A percentile compares a stretch with the other conserved stretches of the same genome.
phyloP scores from a whole-genome alignment of 306 rosid species.

The Senna siamea region DNA sequence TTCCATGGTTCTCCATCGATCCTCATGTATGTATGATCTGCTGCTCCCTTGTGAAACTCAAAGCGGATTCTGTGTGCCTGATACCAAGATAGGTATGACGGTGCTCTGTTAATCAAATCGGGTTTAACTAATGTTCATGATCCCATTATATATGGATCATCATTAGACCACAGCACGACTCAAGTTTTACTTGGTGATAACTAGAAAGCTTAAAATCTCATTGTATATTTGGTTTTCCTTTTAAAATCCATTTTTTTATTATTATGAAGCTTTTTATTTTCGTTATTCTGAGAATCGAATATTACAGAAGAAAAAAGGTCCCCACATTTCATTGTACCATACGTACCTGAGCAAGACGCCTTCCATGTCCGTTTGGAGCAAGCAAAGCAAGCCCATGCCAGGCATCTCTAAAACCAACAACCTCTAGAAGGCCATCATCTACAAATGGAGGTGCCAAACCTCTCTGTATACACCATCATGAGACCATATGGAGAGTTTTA shows the following conservation, averaged over 20 bases:
- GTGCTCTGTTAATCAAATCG: background rate
- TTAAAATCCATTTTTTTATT: background rate
- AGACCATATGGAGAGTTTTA: slow-evolving; percentile 22
- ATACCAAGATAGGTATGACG: slow-evolving; percentile 5
- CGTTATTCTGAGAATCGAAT: background rate
- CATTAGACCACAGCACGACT: background rate
- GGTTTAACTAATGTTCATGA: background rate
- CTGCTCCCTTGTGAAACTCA: slow-evolving; percentile 73
- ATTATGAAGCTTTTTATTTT: background rate
- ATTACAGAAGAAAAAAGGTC: background rate
- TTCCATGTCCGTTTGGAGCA: slow-evolving; percentile 97
- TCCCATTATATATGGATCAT: background rate
- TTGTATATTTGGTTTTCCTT: too few species aligned
- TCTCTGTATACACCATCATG: slow-evolving; percentile 53
- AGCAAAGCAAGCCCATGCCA: slow-evolving; percentile 96
- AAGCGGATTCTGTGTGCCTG: slow-evolving; percentile 83
- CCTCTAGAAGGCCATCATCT: slow-evolving; percentile 88
- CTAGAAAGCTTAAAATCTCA: background rate
- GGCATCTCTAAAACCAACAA: slow-evolving; percentile 94
- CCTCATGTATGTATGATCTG: slow-evolving; percentile 85
- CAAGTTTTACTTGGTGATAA: background rate
- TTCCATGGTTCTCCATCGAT: slow-evolving; percentile 99
- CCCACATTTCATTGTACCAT: slow-evolving; percentile 1
- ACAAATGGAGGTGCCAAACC: slow-evolving; percentile 81
- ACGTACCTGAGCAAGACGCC: slow-evolving; percentile 95